Percentiles rank a stretch among this genome's conserved stretches.
These are phyloP conservation scores for Eutypella sp. DNA, from an alignment of 2,329 filamentous ascomycete species.

Conservation along the genomic window DNA sequence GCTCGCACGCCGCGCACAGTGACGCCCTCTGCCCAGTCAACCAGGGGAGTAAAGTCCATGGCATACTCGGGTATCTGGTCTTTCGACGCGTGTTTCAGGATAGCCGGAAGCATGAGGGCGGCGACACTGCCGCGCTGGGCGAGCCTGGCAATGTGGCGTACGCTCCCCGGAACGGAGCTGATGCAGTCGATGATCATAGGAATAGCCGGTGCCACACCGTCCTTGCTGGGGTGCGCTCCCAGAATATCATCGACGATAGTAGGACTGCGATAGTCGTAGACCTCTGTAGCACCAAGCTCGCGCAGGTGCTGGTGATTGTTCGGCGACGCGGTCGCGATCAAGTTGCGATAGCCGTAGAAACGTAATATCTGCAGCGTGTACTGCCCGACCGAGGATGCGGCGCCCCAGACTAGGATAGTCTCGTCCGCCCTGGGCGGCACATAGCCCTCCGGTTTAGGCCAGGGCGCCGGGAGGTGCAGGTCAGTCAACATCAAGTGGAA, in stretches of 20 bases:
- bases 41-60: slow-evolving; percentile 43
- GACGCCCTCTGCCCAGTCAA: slow-evolving; percentile 49
- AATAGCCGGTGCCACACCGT: slow-evolving; percentile 23
- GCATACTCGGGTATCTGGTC: slow-evolving; percentile 45
- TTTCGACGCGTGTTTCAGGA: slow-evolving; percentile 46
- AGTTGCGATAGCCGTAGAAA: slow-evolving; percentile 46
- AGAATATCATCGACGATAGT: slow-evolving; percentile 30
- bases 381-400: slow-evolving; percentile 46
- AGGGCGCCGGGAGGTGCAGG: slow-evolving; percentile 49
- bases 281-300: slow-evolving; percentile 37
- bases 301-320: slow-evolving; percentile 40
- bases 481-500: slow-evolving; percentile 51
- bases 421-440: slow-evolving; percentile 29
- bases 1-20: slow-evolving; percentile 49
- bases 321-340: slow-evolving; percentile 44
- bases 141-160: slow-evolving; percentile 45
- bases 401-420: slow-evolving; percentile 48
- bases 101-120: slow-evolving; percentile 56
- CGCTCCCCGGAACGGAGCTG: slow-evolving; percentile 40
- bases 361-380: slow-evolving; percentile 45
- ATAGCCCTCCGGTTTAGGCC: slow-evolving; percentile 45
- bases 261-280: slow-evolving; percentile 42
- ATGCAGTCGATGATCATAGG: slow-evolving; percentile 53
- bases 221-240: slow-evolving; percentile 10
- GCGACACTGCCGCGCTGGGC: slow-evolving; percentile 45